Evolutionary conservation across 2,329 filamentous ascomycete genomes (phyloP), one percentile per base, ranked within the genome.

Genomic region (Phaeophleospora eucalypticola): DNA sequence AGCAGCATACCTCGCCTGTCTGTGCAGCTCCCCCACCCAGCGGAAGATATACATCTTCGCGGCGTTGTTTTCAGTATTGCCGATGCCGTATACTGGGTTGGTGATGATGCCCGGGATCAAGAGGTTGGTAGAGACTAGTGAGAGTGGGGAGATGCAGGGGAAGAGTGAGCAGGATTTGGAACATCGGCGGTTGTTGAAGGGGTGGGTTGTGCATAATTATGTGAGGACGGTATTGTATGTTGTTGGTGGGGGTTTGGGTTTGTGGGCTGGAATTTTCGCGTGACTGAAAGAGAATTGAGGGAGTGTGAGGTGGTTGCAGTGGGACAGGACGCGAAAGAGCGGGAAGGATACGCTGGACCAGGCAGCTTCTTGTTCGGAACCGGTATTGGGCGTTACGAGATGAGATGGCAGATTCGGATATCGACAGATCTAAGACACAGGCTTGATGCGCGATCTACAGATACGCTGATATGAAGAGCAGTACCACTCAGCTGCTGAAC

Each of bases 121-220:
- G 47, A 56, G 50, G 32, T 42, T 53, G 45, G 24, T 51, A 3
- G 39, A 43, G 34, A 56, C 53, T 17, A 51, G 51, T 38, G 35
- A 52, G 38, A 38, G 43, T 35, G 27, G 37, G 18, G 40, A 27
- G 6, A 10, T 46, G 24, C 44, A 48, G 29, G 45, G 40, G 15
- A 53, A 56, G 45, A 43, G 41, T 19, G 50, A 51, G 37, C 49
- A 49, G 34, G 49, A 17, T 17, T 37, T 53, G 32, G 50, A 56
- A 37, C 42, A 49, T 36, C 32, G 37, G 35, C 51, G 45, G 16
- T 45, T 53, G 43, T 39, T 55, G 44, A 46, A 34, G 36, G 20
- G 21, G 34, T 51, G 53, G 47, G 45, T 43, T 15, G 33, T 29
- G 21, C 32, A 43, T 43, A 52, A 48, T 24, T 45, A 32, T 27